Conservation (phyloP, 345 rosid genomes). For the Bruguiera gymnorhiza region DNA sequence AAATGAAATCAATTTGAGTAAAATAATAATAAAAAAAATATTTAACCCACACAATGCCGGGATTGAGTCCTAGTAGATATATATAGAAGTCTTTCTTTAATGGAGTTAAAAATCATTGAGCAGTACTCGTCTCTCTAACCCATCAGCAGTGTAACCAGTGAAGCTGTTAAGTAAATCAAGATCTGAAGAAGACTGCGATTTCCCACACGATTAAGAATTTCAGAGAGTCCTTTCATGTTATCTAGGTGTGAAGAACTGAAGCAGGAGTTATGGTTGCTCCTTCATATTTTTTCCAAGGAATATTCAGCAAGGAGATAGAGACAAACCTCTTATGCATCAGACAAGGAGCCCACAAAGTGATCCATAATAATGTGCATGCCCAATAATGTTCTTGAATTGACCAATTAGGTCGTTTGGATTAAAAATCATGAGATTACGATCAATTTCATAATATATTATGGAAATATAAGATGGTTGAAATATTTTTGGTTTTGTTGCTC, state of each 20-base stretch:
- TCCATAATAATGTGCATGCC: background rate
- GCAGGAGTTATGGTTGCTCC: constrained; percentile 60
- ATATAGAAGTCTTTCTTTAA: background rate
- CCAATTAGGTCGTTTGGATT: background rate
- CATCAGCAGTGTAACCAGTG: background rate
- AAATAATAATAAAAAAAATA: too few species aligned
- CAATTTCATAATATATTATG: too few species aligned
- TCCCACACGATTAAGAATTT: constrained; percentile 35
- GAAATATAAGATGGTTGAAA: too few species aligned
- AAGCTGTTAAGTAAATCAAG: constrained; percentile 35
- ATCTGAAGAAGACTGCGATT: constrained; percentile 28
- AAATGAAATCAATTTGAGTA: too few species aligned
- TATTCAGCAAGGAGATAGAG: constrained; percentile 64
- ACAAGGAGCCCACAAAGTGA: constrained; percentile 56
- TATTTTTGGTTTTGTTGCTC: too few species aligned
- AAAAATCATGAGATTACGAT: too few species aligned
- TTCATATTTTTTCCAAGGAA: constrained; percentile 70
- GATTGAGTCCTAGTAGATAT: too few species aligned
- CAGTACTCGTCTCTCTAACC: background rate
- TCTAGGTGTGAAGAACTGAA: constrained; percentile 62
- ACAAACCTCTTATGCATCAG: constrained; percentile 58
- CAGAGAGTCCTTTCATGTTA: constrained; percentile 55
- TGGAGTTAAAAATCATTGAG: background rate
- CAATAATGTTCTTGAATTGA: constrained; percentile 9
- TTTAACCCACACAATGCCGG: too few species aligned